Conservation (phyloP, 2,329 filamentous ascomycete genomes). For the Xylaria sp. region DNA sequence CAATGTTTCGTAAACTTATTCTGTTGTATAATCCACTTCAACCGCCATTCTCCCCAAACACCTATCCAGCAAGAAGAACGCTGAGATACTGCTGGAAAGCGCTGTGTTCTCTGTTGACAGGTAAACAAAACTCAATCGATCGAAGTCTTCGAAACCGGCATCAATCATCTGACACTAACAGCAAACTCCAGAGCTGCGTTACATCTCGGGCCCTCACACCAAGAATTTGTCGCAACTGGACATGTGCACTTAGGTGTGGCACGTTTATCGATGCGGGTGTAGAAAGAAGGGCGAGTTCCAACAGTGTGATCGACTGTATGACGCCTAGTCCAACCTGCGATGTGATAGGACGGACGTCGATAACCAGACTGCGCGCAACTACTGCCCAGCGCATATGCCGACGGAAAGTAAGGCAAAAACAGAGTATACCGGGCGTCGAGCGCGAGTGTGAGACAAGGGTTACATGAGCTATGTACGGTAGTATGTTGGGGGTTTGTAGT, state of each 20-base stretch:
- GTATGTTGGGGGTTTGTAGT: constrained; percentile 10
- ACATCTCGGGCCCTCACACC: constrained; percentile 3
- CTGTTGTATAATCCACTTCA: constrained; percentile 13
- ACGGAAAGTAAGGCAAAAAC: constrained; percentile 11
- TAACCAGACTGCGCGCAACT: constrained; percentile 6
- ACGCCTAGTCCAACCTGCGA: constrained; percentile 12
- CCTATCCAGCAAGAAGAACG: constrained; percentile 2
- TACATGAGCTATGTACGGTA: constrained; percentile 7
- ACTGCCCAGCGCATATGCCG: constrained; percentile 9
- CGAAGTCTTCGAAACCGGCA: constrained; percentile 6
- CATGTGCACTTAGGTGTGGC: constrained; percentile 5
- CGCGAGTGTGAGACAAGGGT: constrained; percentile 4
- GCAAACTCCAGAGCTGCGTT: constrained; percentile 12
- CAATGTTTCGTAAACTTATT: constrained; percentile 8
- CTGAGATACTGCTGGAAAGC: constrained; percentile 9
- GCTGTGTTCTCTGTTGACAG: constrained; percentile 13
- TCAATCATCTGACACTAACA: constrained; percentile 7
- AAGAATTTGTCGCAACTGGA: constrained; percentile 2
- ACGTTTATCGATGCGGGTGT: constrained; percentile 7
- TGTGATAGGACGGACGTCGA: constrained; percentile 1
- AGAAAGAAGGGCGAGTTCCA: constrained; percentile 8
- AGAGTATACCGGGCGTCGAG: constrained; percentile 7
- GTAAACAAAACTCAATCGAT: constrained; percentile 13
- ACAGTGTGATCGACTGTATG: constrained; percentile 3
- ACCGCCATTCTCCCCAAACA: constrained; percentile 4